phyloP scores from a whole-genome alignment of 768 basidiomycete genomes.

The Lentinula aciculospora region DNA sequence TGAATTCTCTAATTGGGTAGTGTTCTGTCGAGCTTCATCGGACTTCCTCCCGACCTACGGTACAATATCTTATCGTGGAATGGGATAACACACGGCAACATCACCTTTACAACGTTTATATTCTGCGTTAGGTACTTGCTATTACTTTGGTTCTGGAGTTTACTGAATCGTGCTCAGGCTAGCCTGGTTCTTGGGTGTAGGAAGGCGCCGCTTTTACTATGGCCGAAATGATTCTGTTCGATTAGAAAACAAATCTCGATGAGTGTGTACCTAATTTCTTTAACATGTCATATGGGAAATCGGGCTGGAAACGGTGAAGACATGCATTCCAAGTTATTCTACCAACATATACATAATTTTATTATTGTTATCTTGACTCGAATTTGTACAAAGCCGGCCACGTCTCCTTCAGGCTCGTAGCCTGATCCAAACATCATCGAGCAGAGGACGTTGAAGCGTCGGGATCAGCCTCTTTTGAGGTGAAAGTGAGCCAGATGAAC shows the following conservation, averaged over 20 bases:
- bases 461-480: too few species aligned
- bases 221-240: background rate
- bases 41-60: constrained; percentile 51
- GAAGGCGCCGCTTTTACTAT: constrained; percentile 39
- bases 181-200: constrained; percentile 54
- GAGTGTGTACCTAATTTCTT: too few species aligned
- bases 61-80: constrained; percentile 57
- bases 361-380: too few species aligned
- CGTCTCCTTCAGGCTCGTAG: too few species aligned
- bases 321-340: too few species aligned
- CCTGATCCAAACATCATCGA: too few species aligned
- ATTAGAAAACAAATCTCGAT: background rate
- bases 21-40: constrained; percentile 49
- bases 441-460: too few species aligned
- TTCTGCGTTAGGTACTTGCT: constrained; percentile 50
- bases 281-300: too few species aligned
- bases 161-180: constrained; percentile 22
- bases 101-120: constrained; percentile 55
- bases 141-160: background rate
- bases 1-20: constrained; percentile 24
- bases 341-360: too few species aligned
- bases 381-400: too few species aligned
- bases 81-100: constrained; percentile 70
- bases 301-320: too few species aligned
- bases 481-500: too few species aligned